Evolutionary conservation across 805 yeast genomes (phyloP), one percentile per base, ranked within the genome.

Genomic region (Metschnikowia cubensis): DNA sequence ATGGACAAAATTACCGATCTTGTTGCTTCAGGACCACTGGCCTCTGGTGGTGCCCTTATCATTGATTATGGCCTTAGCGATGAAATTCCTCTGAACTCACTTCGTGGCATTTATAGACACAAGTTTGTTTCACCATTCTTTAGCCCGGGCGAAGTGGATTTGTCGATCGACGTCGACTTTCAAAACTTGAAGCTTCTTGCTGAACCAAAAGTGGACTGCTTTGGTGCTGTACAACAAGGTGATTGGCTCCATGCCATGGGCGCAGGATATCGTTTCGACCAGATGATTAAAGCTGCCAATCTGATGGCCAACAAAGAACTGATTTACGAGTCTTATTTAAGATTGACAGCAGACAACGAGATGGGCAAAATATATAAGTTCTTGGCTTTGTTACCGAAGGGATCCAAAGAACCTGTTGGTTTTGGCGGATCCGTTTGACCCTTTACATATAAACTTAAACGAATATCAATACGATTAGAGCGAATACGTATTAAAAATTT

Each of bases 101-200:
- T 89, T 34, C 73, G 96, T 33, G 96, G 89, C 0, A 87, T 89
- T 53, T 74, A 77, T 57, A 71, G 81, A 55, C 95, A 89, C 64
- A 78, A 80, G 56, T 77, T 88, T 59, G 91, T 85, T 0, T 80
- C 84, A 20, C 96, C 96, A 1, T 84, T 87, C 51, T 71, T 65
- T n/a, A 73, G 74, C 13, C 94, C 94, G 0, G 96, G 96, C 1
- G 78, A 81, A 34, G 91, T 87, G 3, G 96, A 89, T 68, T 70
- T 89, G 31, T 86, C 95, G 0, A 84, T 85, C 0, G 95, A 89
- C 62, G 96, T 89, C 11, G 96, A 89, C 64, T 89, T 89, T 62
- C 76, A 73, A 29, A 84, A 85, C 21, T 65, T 89, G 47, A 68
- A 37, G 42, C 49, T 44, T 50, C 54, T 39, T 43, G 60, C 55